Evolutionary conservation across 208 protist genomes (phyloP).

Genomic region (Trypanosoma congolense): DNA sequence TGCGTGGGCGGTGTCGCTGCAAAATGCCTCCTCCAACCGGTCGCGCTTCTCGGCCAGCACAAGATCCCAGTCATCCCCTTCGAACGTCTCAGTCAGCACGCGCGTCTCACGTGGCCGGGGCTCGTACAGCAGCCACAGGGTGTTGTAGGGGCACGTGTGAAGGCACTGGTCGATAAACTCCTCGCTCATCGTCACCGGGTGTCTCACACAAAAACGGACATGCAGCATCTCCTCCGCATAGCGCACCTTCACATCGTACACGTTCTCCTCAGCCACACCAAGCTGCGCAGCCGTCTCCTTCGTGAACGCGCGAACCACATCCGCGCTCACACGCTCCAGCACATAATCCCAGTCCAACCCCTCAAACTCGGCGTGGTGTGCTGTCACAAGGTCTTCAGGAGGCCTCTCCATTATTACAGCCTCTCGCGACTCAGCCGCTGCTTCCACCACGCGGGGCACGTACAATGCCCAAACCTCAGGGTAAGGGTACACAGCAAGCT

Average conservation of each 20-base stretch:
- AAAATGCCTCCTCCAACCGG: not conserved
- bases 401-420: not conserved
- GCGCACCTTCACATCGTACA: conserved; percentile 50
- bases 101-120: not conserved
- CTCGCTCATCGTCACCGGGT: not conserved
- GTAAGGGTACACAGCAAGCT: conserved; percentile 11
- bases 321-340: no score
- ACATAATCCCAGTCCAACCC: no score
- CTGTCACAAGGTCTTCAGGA: conserved; percentile 12
- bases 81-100: not conserved
- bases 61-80: conserved; percentile 4
- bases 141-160: not conserved
- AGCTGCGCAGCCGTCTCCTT: no score
- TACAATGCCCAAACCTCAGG: not conserved
- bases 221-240: not conserved
- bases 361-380: conserved; percentile 34
- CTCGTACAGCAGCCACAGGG: conserved; percentile 4
- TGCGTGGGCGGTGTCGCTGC: conserved; percentile 1
- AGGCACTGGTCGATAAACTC: conserved; percentile 1
- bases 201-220: not conserved
- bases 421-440: no score
- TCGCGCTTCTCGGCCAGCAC: not conserved
- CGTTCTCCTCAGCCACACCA: no score
- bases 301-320: no score
- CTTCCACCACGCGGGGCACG: conserved; percentile 3